Base-by-base conservation (phyloP, 352 stramenopile species). In the Globisporangium paroecandrum region DNA sequence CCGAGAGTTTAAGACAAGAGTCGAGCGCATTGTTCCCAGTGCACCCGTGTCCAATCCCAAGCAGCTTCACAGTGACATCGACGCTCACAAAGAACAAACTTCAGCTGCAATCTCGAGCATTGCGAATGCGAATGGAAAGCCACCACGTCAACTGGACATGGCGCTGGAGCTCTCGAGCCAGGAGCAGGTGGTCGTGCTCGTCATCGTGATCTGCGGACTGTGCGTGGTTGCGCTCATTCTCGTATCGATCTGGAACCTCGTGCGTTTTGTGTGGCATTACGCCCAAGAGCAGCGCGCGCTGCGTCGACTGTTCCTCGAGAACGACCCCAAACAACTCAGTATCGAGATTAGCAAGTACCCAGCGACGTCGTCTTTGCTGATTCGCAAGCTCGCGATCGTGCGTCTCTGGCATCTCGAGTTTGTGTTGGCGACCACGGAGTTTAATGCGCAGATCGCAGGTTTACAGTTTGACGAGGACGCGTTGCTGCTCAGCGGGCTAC, bases 121-220 rank as follows among this genome's bases (percentile, higher is more conserved):
- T 25, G 15, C 24, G 13, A 22, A 43, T 15, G 36, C 10, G 36
- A 43, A 49, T 49, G 15, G 7, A 7, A 51, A 51, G 18, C 43
- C 18, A 9, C 4, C 41, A 49, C 18, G 43, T 22, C 43, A 51
- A 7, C 43, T 51, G 18, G 7, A 64, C 74, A 63, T 70, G 13
- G 70, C 72, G 24, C 68, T 77, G 34, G 79, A 90, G 67, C 71
- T 92, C 36, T 79, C 81, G 53, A 70, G 72, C 8, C 74, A 89
- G 65, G 84, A 92, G 61, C 79, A 90, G 51, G 74, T 77, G 41
- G 77, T 75, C 12, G 84, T 90, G 62, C 60, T 92, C 54, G 79
- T 80, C 0, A 75, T 83, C 7, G 81, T 90, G 58, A 62, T 89
- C 15, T 77, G 73, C 9, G 71, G 73, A 10, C 36, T 90, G 8